These are phyloP conservation scores for Syzygium oleosum DNA, from an alignment of 345 rosid species.

Conservation along the genomic window DNA sequence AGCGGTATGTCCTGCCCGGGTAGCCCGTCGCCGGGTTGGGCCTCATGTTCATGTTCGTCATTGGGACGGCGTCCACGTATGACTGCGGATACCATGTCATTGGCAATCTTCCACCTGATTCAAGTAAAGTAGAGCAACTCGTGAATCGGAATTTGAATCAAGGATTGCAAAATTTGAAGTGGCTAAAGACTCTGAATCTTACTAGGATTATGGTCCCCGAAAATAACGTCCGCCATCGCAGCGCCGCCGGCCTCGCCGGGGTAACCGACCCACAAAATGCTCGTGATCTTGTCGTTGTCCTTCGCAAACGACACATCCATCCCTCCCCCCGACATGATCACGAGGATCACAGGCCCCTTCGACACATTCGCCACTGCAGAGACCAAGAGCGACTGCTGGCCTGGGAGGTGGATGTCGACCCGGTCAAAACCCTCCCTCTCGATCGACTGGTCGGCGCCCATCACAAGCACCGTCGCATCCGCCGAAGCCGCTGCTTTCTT, in stretches of 20 bases:
- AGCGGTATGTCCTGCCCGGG: conserved; percentile 83
- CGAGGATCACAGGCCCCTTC: conserved; percentile 78
- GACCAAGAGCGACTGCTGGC: conserved; percentile 57
- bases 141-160: neutral
- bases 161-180: neutral
- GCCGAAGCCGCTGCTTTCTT: conserved; percentile 47
- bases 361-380: conserved; percentile 60
- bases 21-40: conserved; percentile 61
- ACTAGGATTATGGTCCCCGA: conserved; percentile 81
- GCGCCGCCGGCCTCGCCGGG: conserved; percentile 95
- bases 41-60: conserved; percentile 98
- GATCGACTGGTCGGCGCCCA: conserved; percentile 72
- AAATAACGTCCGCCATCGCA: conserved; percentile 82
- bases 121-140: neutral
- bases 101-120: conserved; percentile 73
- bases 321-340: conserved; percentile 97
- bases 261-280: conserved; percentile 91
- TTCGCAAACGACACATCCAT: conserved; percentile 73
- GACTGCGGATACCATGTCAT: conserved; percentile 98
- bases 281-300: conserved; percentile 40
- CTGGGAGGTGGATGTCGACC: conserved; percentile 57
- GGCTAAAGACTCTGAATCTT: conserved; percentile 5
- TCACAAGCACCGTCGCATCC: conserved; percentile 69
- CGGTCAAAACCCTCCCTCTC: conserved; percentile 73
- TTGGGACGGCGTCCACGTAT: conserved; percentile 58